A percentile compares a stretch with the other conserved stretches of the same genome.
Conservation (phyloP, 2,329 filamentous ascomycete genomes). For the Pseudogymnoascus sp. region DNA sequence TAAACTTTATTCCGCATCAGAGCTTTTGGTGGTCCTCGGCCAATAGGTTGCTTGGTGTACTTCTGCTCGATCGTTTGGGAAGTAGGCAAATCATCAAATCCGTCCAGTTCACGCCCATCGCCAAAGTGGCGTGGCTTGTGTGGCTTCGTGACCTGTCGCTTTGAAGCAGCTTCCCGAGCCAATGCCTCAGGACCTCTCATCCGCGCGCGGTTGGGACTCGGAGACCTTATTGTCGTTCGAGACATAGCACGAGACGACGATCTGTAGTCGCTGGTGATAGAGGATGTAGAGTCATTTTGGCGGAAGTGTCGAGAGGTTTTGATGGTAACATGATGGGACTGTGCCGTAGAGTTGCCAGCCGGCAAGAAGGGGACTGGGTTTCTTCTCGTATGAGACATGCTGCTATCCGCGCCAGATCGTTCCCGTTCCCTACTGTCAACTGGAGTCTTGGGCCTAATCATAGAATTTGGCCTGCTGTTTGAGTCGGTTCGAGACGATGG, state of each 20-base stretch:
- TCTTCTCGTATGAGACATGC: constrained; percentile 48
- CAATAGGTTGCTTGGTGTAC: constrained; percentile 71
- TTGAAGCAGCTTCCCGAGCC: constrained; percentile 42
- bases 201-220: constrained; percentile 45
- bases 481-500: constrained; percentile 52
- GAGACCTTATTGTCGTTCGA: constrained; percentile 46
- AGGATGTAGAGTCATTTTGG: constrained; percentile 74
- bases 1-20: constrained; percentile 48
- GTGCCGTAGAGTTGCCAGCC: constrained; percentile 61
- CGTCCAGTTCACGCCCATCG: constrained; percentile 84
- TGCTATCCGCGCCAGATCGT: constrained; percentile 41
- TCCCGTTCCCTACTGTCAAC: constrained; percentile 45
- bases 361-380: constrained; percentile 68
- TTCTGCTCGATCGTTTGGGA: constrained; percentile 73
- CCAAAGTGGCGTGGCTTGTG: constrained; percentile 68
- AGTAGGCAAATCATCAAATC: constrained; percentile 90
- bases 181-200: constrained; percentile 35
- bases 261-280: constrained; percentile 46
- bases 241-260: constrained; percentile 51
- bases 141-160: constrained; percentile 68
- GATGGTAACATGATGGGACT: constrained; percentile 69
- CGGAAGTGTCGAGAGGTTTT: constrained; percentile 65
- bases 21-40: constrained; percentile 55
- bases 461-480: constrained; percentile 40
- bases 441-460: constrained; percentile 61